These are phyloP conservation scores for Penicillium canariense DNA, from an alignment of 495 filamentous ascomycete genomes.

Conservation along the genomic window DNA sequence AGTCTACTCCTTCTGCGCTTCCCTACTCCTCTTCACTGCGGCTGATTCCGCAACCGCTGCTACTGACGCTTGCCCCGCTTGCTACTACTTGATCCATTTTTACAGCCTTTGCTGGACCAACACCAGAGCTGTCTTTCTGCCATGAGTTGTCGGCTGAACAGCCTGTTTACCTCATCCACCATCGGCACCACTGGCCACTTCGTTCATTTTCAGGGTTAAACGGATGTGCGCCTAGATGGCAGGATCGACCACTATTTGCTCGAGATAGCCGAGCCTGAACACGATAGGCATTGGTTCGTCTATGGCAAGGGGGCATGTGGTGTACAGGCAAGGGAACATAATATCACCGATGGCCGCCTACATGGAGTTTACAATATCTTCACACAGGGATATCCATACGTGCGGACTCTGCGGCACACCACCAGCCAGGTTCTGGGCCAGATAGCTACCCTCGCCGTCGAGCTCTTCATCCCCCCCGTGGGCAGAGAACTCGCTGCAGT, in stretches of 20 bases:
- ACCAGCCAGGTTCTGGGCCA: not conserved
- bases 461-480: not conserved
- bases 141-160: not conserved
- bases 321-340: not conserved
- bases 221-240: not conserved
- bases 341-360: not conserved
- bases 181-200: not conserved
- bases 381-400: not conserved
- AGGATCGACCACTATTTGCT: not conserved
- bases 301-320: not conserved
- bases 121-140: not conserved
- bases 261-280: not conserved
- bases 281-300: not conserved
- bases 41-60: too few relatives aligned
- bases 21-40: too few relatives aligned
- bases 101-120: too few relatives aligned
- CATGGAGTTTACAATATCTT: not conserved
- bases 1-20: too few relatives aligned
- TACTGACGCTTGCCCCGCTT: too few relatives aligned
- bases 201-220: not conserved
- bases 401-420: not conserved
- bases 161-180: not conserved
- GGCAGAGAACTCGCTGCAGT: not conserved
- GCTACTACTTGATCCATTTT: too few relatives aligned
- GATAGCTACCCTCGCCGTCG: not conserved